Evolutionary conservation across 805 yeast species (phyloP).

Genomic region (Hanseniaspora vineae): DNA sequence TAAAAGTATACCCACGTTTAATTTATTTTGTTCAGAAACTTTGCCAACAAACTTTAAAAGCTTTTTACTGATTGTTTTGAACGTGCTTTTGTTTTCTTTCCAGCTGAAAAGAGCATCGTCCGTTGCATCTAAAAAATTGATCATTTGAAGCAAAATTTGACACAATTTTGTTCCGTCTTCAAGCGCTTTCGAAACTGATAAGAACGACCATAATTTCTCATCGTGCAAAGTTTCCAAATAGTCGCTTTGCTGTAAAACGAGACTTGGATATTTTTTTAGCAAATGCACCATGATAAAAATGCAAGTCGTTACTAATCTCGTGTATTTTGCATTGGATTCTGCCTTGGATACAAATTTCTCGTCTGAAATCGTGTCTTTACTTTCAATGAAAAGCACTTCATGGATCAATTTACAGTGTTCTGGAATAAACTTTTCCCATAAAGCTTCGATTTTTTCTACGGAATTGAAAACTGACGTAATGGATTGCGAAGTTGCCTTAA

Average conservation of each 20-base stretch:
- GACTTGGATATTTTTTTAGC: constrained; percentile 10
- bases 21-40: neutral
- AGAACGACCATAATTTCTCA: constrained; percentile 34
- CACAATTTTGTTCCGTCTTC: neutral
- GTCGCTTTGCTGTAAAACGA: constrained; percentile 13
- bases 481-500: constrained; percentile 24
- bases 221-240: constrained; percentile 26
- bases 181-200: constrained; percentile 6
- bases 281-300: constrained; percentile 33
- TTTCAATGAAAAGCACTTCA: constrained; percentile 42
- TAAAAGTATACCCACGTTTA: constrained; percentile 11
- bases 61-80: constrained; percentile 31
- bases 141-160: constrained; percentile 11
- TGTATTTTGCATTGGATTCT: constrained; percentile 53
- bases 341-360: constrained; percentile 54
- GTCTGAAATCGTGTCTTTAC: constrained; percentile 56
- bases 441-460: constrained; percentile 37
- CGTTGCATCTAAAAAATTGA: neutral
- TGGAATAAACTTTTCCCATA: constrained; percentile 47
- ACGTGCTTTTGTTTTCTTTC: constrained; percentile 16
- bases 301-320: constrained; percentile 39
- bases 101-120: neutral
- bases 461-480: constrained; percentile 44
- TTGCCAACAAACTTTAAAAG: constrained; percentile 14
- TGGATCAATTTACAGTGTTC: constrained; percentile 44